Conservation (phyloP, 108 stramenopile genomes). For the Conticribra guillardii region DNA sequence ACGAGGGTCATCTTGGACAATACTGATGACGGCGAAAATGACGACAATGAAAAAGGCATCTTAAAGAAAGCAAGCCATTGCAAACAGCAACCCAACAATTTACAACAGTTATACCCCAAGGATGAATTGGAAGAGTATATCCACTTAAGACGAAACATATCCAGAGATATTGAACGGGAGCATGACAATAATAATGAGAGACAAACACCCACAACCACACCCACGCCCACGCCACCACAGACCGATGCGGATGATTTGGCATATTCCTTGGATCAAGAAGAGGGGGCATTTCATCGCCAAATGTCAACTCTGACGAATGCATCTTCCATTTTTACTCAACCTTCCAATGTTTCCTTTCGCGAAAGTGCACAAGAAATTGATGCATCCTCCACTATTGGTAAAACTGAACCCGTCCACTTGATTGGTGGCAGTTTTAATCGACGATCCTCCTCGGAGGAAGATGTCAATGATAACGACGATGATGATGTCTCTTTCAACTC, state of each 20-base stretch:
- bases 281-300: no score
- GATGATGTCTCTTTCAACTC: background rate
- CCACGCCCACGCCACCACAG: no score
- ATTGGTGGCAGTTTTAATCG: conserved; percentile 6
- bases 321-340: no score
- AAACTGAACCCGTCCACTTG: background rate
- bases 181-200: background rate
- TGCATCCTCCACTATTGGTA: background rate
- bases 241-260: no score
- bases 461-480: background rate
- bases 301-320: no score
- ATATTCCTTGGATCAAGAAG: no score
- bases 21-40: background rate
- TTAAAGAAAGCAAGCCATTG: background rate
- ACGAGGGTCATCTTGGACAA: no score
- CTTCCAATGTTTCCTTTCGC: background rate
- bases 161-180: background rate
- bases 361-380: background rate
- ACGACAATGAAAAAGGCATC: background rate
- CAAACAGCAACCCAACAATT: no score
- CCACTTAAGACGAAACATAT: background rate
- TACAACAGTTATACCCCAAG: no score
- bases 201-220: background rate
- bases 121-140: conserved; percentile 2
- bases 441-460: background rate